These are phyloP conservation scores for Nannochloris sp. DNA, from an alignment of 139 green algal genomes.

Conservation along the genomic window DNA sequence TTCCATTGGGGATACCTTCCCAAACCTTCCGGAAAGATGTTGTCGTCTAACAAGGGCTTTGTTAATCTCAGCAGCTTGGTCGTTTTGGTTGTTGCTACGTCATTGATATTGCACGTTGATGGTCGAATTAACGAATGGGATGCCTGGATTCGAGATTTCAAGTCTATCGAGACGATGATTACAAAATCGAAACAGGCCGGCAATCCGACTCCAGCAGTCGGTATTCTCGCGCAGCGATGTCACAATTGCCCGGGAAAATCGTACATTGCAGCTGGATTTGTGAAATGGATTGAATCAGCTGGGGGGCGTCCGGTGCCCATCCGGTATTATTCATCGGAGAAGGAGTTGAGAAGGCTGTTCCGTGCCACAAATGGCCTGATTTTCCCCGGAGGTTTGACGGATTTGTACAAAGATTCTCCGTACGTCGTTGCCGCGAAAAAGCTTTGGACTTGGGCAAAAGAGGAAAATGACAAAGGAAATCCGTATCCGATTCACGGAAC, in stretches of 20 bases:
- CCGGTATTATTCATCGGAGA: conserved; percentile 48
- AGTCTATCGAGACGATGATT: background rate
- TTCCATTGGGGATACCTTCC: too few relatives aligned
- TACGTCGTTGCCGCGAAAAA: conserved; percentile 74
- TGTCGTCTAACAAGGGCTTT: too few relatives aligned
- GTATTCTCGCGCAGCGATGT: conserved; percentile 47
- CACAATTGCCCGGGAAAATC: conserved; percentile 52
- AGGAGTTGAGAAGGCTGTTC: conserved; percentile 65
- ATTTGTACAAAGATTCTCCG: conserved; percentile 68
- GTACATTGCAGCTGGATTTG: conserved; percentile 59
- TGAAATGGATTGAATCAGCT: conserved; percentile 63
- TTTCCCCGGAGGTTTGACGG: conserved; percentile 56
- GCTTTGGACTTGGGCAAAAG: conserved; percentile 67
- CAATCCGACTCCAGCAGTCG: conserved; percentile 51
- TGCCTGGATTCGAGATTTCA: background rate
- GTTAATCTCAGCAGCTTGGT: too few relatives aligned
- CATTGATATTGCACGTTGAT: conserved; percentile 2
- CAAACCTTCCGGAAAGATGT: too few relatives aligned
- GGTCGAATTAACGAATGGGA: background rate
- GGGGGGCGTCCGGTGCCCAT: conserved; percentile 56
- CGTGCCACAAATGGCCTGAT: conserved; percentile 15
- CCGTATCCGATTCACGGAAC: conserved; percentile 61
- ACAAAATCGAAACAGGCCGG: conserved; percentile 13
- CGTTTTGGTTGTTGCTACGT: too few relatives aligned
- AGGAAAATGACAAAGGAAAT: conserved; percentile 56